Base-by-base conservation (phyloP, 495 filamentous ascomycete species). In the Chaetomium fimeti region DNA sequence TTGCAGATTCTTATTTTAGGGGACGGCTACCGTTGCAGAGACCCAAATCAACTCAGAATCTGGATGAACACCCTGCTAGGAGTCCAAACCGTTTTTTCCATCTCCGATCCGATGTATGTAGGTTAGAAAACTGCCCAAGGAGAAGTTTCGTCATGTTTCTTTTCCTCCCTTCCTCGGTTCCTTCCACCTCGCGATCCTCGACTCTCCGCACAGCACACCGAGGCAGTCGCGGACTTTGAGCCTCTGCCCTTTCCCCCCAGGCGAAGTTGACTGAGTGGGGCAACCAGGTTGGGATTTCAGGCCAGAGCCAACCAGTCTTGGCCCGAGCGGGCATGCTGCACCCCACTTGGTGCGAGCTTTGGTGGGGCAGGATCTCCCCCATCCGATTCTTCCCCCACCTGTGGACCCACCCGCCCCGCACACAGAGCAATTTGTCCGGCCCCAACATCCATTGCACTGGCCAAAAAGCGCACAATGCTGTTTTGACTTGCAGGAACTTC, bases 1-100 rank as follows among this genome's bases (percentile, higher is more conserved):
- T n/a, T 56, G 53, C 53, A 57, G 29, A 40, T 57, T 11, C 54
- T 57, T 57, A 57, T 57, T 40, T 57, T 24, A n/a, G 22, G 32
- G 5, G 13, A 38, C 27, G n/a, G 9, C 28, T 42, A 42, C n/a
- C 32, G 32, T 40, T 57, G 36, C 32, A 40, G 32, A 42, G 54
- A 57, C 32, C 32, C 53, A 25, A 25, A 16, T 1, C 9, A 5
- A 11, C 7, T 24, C 25, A 18, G 8, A 25, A 40, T 40, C 15
- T 40, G 54, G 32, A 42, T 24, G 54, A 57, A 40, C 32, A 57
- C 54, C 54, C n/a, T 24, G 1, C 20, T 15, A 24, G 32, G 15
- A 7, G 7, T 16, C 48, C 22, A 27, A 12, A 20, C 52, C 29
- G 52, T 32, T 18, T n/a, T 0, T 11, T 51, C 22, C 22, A 25